A percentile compares a stretch with the other conserved stretches of the same genome.
These are phyloP conservation scores for Xylaria sp. DNA, from an alignment of 2,329 filamentous ascomycete genomes.

Conservation along the genomic window DNA sequence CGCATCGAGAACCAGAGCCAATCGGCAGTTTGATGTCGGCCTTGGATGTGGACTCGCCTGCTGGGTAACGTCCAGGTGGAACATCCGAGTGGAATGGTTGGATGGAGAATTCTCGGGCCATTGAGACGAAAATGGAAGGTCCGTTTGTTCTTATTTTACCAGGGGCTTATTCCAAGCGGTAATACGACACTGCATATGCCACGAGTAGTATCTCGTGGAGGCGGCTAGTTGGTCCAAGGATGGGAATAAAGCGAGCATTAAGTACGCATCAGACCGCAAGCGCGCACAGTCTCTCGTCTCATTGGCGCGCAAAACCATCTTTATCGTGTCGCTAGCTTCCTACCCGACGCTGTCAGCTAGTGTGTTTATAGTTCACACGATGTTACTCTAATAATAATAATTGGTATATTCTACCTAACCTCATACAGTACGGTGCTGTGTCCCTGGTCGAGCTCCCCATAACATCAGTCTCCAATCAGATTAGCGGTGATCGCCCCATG, in stretches of 20 bases:
- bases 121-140: conserved; percentile 26
- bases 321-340: not conserved
- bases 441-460: not conserved
- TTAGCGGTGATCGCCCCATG: conserved; percentile 16
- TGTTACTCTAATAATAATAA: not conserved
- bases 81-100: conserved; percentile 22
- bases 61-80: not conserved
- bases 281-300: not conserved
- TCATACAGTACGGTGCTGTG: not conserved
- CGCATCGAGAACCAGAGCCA: conserved; percentile 5
- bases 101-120: conserved; percentile 27
- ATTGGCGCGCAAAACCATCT: conserved; percentile 13
- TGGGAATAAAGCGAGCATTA: not conserved
- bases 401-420: not conserved
- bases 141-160: conserved; percentile 5
- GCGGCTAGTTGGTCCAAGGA: not conserved
- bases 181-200: conserved; percentile 12
- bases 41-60: not conserved
- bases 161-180: conserved; percentile 11
- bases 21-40: conserved; percentile 5
- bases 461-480: not conserved
- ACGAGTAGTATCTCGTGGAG: not conserved
- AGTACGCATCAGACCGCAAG: not conserved
- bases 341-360: not conserved
- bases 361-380: not conserved